Base-by-base conservation (phyloP, 192 early-diverging fungal species). In the Coemansia sp. region DNA sequence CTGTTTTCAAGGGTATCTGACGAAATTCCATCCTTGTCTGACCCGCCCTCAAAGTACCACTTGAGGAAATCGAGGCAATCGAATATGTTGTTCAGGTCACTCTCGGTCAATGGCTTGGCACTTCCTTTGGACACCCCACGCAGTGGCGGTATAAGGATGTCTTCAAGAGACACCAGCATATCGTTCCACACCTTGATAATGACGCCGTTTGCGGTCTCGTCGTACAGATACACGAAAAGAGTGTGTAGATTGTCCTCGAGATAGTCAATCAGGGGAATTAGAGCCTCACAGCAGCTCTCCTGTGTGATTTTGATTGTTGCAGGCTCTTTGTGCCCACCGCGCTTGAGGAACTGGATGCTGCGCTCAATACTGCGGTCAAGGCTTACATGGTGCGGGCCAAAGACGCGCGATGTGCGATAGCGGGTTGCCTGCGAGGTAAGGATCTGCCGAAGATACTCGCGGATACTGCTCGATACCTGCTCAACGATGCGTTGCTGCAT, bases 61-160 rank as follows among this genome's bases (percentile, higher is more conserved):
- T 91, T 90, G 33, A 93, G 79, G 20, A 91, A 85, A 68, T 91
- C 84, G 7, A 93, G 66, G 73, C 89, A 88, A 58, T 89, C 89
- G 64, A 84, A 90, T 4, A 90, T 86, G 70, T 87, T 84, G 35
- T 82, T 79, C 58, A 91, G 68, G 55, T 91, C 88, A 25, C 78
- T 74, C 40, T 87, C 85, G 25, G 85, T 86, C 43, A 93, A 72
- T n/a, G 85, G 77, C 58, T 88, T 90, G 56, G 69, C 72, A 60
- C 79, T 37, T 76, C 84, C 31, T 83, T 90, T 59, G 74, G 74
- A 48, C 67, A 75, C 18, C 64, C 89, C 43, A 71, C 57, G 88
- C n/a, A 89, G 75, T 1, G 91, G 91, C 2, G 92, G 92, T 58
- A 92, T 68, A 26, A 93, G 62, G 0, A 92, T 72, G 35, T 85